A percentile compares a stretch with the other conserved stretches of the same genome.
Conservation (phyloP, 176 grass and related monocot species). For the Dendrocalamus sinicus region DNA sequence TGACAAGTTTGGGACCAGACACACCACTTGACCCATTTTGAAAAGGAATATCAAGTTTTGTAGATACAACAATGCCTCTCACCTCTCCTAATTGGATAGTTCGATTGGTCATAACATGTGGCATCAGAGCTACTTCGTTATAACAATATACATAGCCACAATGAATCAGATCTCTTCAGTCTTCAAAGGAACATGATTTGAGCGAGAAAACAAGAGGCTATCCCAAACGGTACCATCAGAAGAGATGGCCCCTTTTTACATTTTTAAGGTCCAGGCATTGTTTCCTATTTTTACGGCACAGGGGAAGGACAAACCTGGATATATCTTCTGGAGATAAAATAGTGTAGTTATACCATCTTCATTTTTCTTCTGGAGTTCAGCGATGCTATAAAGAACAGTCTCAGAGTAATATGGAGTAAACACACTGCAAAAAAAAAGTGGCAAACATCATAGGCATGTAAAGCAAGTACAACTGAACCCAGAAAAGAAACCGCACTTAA, state of each 20-base stretch:
- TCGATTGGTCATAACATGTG: background rate
- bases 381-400: slow-evolving; percentile 79
- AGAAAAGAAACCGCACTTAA: background rate
- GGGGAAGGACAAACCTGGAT: slow-evolving; percentile 70
- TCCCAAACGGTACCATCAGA: slow-evolving; percentile 8
- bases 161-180: background rate
- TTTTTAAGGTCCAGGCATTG: background rate
- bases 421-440: slow-evolving; percentile 62
- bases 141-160: background rate
- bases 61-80: background rate
- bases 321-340: slow-evolving; percentile 98
- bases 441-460: slow-evolving; percentile 32
- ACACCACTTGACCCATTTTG: background rate
- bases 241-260: background rate
- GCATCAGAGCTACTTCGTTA: background rate
- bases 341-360: slow-evolving; percentile 92
- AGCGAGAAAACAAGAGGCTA: slow-evolving; percentile 16
- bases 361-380: slow-evolving; percentile 85
- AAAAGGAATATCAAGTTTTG: background rate
- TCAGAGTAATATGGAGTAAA: slow-evolving; percentile 98
- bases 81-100: background rate
- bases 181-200: background rate
- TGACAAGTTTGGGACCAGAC: background rate
- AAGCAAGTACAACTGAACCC: slow-evolving; percentile 34
- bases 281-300: background rate